A percentile compares a stretch with the other conserved stretches of the same genome.
phyloP scores from a whole-genome alignment of 768 basidiomycete genomes.

The Lyophyllum shimeji region DNA sequence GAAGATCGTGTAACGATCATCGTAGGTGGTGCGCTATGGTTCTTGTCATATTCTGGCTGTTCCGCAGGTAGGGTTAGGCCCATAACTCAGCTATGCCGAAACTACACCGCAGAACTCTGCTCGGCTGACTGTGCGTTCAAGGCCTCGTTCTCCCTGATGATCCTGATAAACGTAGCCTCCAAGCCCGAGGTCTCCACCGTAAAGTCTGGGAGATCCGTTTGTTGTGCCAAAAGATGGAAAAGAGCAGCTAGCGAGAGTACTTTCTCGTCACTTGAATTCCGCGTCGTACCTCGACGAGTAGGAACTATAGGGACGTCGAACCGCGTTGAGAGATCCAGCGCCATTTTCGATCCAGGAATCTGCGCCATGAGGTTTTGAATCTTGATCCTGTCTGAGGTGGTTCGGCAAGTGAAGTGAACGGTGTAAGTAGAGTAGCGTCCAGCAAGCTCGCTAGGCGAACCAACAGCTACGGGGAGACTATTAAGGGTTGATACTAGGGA shows the following conservation, averaged over 20 bases:
- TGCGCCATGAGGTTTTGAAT: conserved; percentile 53
- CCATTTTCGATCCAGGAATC: conserved; percentile 60
- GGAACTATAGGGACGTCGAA: conserved; percentile 62
- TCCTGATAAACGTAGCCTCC: neutral
- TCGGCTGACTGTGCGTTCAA: neutral
- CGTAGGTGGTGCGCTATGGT: no score
- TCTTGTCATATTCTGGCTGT: no score
- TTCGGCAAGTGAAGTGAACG: conserved; percentile 15
- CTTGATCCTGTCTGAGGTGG: conserved; percentile 59
- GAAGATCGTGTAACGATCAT: no score
- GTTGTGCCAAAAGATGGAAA: neutral
- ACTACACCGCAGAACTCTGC: neutral
- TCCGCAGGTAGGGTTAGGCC: no score
- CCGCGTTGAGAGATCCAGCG: conserved; percentile 71
- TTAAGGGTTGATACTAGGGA: neutral
- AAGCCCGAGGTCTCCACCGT: neutral
- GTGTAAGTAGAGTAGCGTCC: conserved; percentile 74
- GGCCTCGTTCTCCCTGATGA: neutral
- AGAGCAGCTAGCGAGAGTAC: neutral
- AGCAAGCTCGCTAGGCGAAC: conserved; percentile 59
- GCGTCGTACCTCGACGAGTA: neutral
- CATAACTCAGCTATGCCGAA: no score
- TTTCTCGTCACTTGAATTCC: neutral
- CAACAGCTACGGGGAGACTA: conserved; percentile 45
- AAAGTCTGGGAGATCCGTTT: neutral